Base-by-base conservation (phyloP, 192 early-diverging fungal species). In the Backusella westeae region DNA sequence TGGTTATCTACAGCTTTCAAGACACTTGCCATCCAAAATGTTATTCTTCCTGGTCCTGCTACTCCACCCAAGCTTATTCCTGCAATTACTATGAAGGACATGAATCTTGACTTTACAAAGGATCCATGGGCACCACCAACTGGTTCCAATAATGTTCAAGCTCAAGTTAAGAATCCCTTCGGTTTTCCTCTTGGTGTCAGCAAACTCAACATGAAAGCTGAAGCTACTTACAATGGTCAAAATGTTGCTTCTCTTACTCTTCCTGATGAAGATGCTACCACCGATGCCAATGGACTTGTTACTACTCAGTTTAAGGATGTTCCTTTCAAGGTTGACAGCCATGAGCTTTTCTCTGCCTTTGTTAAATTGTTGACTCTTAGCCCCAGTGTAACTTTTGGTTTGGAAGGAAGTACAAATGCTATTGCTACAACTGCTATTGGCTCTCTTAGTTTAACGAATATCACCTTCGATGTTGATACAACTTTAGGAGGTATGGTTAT, bases 91-190 rank as follows among this genome's bases (percentile, higher is more conserved):
- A 76, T 88, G 75, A 84, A 75, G 52, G 78, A 87, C 9, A 82
- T 84, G 81, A 69, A 79, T 0, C 79, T 87, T 65, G 83, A 89
- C 71, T 87, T 89, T 71, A 85, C 86, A 19, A 76, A 80, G 15
- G 80, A 81, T 56, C 70, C 85, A 14, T 89, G 82, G 74, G 69
- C 77, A 15, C 88, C 88, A 19, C 67, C 73, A 44, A 76, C 81
- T 3, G 77, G 80, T 17, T 87, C 88, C 34, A 86, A 67, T 75
- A 75, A 66, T 36, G 67, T 86, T 53, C 69, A 81, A 15, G 86
- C 86, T 69, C 67, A 76, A 34, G 59, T 83, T 63, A 68, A 83
- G 39, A 77, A 41, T 76, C 83, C 83, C 15, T 84, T 84, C 26
- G 81, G 81, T 52, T 83, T 84, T 81, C 81, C 83, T 68, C 67